phyloP scores from a whole-genome alignment of 768 basidiomycete genomes.

The Sporobolomyces phaffii region DNA sequence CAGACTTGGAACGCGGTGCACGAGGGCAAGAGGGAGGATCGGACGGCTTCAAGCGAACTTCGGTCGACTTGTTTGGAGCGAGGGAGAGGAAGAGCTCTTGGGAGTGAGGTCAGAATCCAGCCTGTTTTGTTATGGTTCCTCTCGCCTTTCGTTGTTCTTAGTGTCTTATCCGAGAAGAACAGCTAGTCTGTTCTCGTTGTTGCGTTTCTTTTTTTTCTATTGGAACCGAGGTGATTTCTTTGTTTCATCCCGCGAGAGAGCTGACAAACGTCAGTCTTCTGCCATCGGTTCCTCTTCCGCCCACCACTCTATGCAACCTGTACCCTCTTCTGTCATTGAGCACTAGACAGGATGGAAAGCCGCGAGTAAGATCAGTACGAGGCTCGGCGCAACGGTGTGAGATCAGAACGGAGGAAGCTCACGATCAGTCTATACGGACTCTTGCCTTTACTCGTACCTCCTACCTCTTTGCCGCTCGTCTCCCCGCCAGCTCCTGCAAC shows the following conservation, averaged over 20 bases:
- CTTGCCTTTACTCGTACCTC: conserved; percentile 22
- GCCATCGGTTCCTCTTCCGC: conserved; percentile 37
- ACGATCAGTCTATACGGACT: conserved; percentile 46
- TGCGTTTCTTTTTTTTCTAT: neutral
- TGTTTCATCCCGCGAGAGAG: neutral
- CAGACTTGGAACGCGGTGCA: neutral
- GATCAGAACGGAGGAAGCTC: conserved; percentile 15
- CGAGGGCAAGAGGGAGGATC: no score
- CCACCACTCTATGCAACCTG: conserved; percentile 49
- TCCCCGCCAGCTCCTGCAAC: neutral
- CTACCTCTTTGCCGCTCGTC: conserved; percentile 5
- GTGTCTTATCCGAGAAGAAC: neutral
- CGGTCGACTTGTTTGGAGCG: neutral
- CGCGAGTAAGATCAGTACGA: neutral
- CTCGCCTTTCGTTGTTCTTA: neutral
- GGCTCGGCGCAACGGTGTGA: neutral
- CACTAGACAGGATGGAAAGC: conserved; percentile 40
- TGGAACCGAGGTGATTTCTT: no score
- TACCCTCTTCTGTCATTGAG: conserved; percentile 48
- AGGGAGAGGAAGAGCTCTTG: conserved; percentile 7
- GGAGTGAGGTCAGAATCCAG: neutral
- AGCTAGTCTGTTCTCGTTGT: conserved; percentile 4
- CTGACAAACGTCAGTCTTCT: conserved; percentile 3
- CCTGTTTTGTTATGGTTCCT: neutral
- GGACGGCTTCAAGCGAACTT: no score